Conservation (phyloP, 768 basidiomycete species). For the Suillus subalutaceus region DNA sequence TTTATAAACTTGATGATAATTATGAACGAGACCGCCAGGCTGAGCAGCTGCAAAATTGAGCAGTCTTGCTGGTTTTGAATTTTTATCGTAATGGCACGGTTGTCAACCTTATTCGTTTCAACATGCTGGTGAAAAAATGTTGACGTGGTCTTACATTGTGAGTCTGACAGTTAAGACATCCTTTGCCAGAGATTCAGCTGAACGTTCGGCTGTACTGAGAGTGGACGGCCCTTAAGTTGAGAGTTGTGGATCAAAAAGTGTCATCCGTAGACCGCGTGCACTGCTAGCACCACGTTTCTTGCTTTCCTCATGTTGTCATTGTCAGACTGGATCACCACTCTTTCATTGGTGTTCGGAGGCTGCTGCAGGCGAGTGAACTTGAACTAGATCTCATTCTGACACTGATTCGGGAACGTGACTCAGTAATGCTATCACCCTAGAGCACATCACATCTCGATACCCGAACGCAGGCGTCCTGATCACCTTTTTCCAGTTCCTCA, state of each 20-base stretch:
- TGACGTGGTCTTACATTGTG: background rate
- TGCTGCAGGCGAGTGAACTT: slow-evolving; percentile 68
- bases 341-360: slow-evolving; percentile 84
- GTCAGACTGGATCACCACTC: slow-evolving; percentile 59
- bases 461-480: slow-evolving; percentile 80
- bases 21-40: slow-evolving; percentile 1
- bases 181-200: background rate
- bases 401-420: slow-evolving; percentile 2
- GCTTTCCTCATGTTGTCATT: slow-evolving; percentile 19
- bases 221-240: background rate
- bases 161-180: background rate
- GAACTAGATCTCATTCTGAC: slow-evolving; percentile 3
- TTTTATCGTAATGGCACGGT: background rate
- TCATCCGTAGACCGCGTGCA: background rate
- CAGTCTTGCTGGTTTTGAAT: background rate
- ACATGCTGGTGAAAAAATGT: background rate
- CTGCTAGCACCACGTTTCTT: background rate
- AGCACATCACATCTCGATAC: slow-evolving; percentile 68
- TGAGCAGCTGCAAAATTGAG: background rate
- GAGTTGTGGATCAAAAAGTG: background rate
- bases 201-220: background rate
- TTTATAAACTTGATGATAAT: slow-evolving; percentile 4
- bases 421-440: slow-evolving; percentile 80
- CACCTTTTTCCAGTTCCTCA: slow-evolving; percentile 84
- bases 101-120: background rate